Conservation (phyloP, 768 basidiomycete genomes). For the Mycena haematopus region DNA sequence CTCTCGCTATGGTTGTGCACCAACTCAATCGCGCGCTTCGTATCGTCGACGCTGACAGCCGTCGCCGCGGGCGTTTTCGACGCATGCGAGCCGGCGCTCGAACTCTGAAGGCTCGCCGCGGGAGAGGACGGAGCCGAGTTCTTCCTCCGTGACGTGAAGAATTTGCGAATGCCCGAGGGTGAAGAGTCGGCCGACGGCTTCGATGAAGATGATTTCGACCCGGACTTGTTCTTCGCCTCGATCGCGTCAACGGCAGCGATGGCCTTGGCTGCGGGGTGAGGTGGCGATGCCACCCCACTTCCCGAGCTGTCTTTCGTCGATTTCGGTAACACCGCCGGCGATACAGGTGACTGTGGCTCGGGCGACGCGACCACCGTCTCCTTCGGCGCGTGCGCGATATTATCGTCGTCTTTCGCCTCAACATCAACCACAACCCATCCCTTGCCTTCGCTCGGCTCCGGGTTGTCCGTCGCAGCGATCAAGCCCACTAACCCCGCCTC, state of each 20-base stretch:
- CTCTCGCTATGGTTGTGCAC: conserved; percentile 25
- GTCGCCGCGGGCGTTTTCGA: not conserved
- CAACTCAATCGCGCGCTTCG: conserved; percentile 31
- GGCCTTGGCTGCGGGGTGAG: conserved; percentile 57
- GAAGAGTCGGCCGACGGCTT: conserved; percentile 27
- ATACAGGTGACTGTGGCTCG: conserved; percentile 35
- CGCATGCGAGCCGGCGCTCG: conserved; percentile 1
- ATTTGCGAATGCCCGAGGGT: conserved; percentile 39
- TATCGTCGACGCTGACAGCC: conserved; percentile 27
- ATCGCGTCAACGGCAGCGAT: conserved; percentile 67
- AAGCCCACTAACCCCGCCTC: conserved; percentile 67
- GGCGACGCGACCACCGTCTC: conserved; percentile 36
- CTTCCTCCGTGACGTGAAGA: conserved; percentile 48
- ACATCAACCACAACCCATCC: conserved; percentile 76
- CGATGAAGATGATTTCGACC: conserved; percentile 27
- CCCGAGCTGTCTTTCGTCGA: conserved; percentile 23
- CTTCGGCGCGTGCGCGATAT: not conserved
- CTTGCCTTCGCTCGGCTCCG: conserved; percentile 41
- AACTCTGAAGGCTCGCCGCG: not conserved
- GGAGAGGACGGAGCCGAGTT: conserved; percentile 32
- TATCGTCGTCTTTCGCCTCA: conserved; percentile 43
- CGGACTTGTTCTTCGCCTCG: conserved; percentile 52
- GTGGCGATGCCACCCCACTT: conserved; percentile 34
- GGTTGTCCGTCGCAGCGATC: conserved; percentile 43
- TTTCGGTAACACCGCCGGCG: conserved; percentile 20